phyloP scores from a whole-genome alignment of 345 rosid species.

The Brassica incana region DNA sequence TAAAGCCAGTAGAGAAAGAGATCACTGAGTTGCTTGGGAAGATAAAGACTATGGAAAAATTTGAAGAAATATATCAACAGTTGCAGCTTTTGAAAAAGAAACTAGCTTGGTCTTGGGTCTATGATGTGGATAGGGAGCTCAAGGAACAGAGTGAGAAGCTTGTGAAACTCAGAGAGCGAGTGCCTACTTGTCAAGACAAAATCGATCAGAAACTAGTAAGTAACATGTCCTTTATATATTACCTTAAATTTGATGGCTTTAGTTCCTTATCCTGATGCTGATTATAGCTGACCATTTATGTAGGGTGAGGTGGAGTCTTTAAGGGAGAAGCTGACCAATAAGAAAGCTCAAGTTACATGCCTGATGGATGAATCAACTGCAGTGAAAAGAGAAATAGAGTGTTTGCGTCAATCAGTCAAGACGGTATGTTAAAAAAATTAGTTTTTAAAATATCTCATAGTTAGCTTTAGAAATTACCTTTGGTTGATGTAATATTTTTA shows the following conservation, averaged over 20 bases:
- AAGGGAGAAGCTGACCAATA: conserved; percentile 47
- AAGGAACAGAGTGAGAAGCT: conserved; percentile 52
- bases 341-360: conserved; percentile 59
- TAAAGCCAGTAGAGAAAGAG: conserved; percentile 68
- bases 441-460: not conserved
- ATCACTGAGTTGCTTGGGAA: conserved; percentile 59
- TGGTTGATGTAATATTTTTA: conserved; percentile 14
- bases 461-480: not conserved
- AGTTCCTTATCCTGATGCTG: too few relatives aligned
- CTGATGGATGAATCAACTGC: conserved; percentile 64
- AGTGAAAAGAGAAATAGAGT: conserved; percentile 63
- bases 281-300: conserved; percentile 12
- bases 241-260: too few relatives aligned
- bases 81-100: conserved; percentile 63
- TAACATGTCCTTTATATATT: conserved; percentile 4
- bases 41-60: conserved; percentile 73
- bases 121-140: conserved; percentile 64
- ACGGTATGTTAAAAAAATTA: conserved; percentile 51
- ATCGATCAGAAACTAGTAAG: conserved; percentile 66
- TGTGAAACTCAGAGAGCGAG: conserved; percentile 63
- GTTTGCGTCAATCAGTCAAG: conserved; percentile 51
- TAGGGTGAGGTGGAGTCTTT: conserved; percentile 59
- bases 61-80: conserved; percentile 69
- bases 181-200: conserved; percentile 79
- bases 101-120: conserved; percentile 96